Evolutionary conservation across 148 eudicot genomes (phyloP).

Genomic region (Arctostaphylos glauca): DNA sequence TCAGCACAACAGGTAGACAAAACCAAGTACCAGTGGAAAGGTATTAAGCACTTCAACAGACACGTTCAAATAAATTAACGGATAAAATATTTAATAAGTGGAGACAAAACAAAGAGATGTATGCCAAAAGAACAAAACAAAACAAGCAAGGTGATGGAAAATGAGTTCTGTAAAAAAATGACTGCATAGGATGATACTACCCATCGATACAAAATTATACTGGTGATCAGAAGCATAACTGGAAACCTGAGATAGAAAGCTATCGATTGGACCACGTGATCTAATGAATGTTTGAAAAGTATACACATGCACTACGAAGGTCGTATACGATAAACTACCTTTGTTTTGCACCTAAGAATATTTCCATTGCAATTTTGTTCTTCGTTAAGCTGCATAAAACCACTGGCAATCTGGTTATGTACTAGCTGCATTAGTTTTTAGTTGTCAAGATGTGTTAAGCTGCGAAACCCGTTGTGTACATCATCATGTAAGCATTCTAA

Average conservation of each 20-base stretch:
- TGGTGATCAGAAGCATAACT: slow-evolving; percentile 4
- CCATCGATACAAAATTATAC: neutral
- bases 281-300: neutral
- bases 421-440: too few relatives aligned
- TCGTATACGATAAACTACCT: neutral
- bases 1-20: neutral
- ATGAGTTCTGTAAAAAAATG: neutral
- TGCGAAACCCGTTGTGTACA: too few relatives aligned
- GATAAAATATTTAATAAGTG: neutral
- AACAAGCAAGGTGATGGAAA: neutral
- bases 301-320: neutral
- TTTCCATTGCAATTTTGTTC: neutral
- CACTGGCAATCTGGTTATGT: neutral
- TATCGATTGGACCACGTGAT: neutral
- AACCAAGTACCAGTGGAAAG: neutral
- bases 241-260: neutral
- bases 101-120: neutral
- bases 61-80: neutral
- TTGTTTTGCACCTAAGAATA: too few relatives aligned
- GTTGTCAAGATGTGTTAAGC: too few relatives aligned
- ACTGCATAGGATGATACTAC: neutral
- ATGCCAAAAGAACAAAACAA: neutral
- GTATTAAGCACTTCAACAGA: neutral
- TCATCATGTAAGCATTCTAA: too few relatives aligned
- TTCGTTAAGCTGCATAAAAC: neutral